phyloP scores from a whole-genome alignment of 2,329 filamentous ascomycete genomes.

The Epichloe typhina region DNA sequence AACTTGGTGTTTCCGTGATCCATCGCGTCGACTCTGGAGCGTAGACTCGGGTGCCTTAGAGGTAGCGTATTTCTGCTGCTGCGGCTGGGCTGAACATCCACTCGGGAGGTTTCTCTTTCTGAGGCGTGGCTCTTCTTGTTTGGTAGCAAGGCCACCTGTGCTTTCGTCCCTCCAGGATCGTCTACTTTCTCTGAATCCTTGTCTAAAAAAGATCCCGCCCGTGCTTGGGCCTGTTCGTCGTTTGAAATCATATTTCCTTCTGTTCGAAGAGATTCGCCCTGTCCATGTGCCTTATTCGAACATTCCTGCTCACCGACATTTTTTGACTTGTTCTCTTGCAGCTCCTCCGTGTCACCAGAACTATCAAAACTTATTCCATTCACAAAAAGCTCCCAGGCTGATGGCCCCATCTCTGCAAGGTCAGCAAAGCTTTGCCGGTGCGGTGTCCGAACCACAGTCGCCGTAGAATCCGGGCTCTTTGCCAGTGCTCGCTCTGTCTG shows the following conservation, averaged over 20 bases:
- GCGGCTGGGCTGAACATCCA: neutral
- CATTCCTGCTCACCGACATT: neutral
- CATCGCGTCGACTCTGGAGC: neutral
- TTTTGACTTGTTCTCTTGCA: neutral
- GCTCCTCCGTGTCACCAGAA: conserved; percentile 1
- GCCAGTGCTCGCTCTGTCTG: neutral
- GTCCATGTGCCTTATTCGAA: neutral
- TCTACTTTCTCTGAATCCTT: neutral
- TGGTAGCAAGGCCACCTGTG: neutral
- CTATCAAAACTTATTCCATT: conserved; percentile 19
- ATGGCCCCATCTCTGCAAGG: conserved; percentile 8
- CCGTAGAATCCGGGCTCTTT: conserved; percentile 16
- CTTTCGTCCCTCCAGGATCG: neutral
- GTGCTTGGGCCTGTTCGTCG: neutral
- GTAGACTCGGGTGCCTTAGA: neutral
- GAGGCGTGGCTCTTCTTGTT: neutral
- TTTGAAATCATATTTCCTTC: neutral
- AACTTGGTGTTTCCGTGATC: neutral
- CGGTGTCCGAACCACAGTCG: conserved; percentile 26
- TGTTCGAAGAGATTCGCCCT: neutral
- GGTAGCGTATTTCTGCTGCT: no score
- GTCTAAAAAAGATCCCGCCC: conserved; percentile 5
- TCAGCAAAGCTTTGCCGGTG: conserved; percentile 13
- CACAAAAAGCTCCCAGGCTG: conserved; percentile 18
- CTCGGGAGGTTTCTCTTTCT: neutral